Evolutionary conservation across 2,329 filamentous ascomycete species (phyloP).

Genomic region (Fonsecaea nubica): DNA sequence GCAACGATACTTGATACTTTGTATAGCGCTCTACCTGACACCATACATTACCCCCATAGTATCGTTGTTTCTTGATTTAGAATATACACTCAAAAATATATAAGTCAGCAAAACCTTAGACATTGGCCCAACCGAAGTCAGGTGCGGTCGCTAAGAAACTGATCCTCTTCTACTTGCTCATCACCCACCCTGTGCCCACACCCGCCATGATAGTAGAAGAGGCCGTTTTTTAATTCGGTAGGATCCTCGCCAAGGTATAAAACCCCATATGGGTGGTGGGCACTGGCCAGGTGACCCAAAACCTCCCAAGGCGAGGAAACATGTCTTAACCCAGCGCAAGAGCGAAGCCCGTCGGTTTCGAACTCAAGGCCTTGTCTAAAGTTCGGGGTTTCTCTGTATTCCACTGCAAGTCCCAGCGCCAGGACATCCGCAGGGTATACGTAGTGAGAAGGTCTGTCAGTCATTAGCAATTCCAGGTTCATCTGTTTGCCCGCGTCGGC

Average conservation of each 20-base stretch:
- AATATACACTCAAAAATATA: neutral
- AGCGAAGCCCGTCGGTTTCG: conserved; percentile 8
- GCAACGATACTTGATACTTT: no score
- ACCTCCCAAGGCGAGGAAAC: no score
- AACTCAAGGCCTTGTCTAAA: neutral
- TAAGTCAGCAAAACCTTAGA: conserved; percentile 11
- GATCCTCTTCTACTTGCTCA: neutral
- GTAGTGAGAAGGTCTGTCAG: neutral
- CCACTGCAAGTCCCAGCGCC: neutral
- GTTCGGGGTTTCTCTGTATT: neutral
- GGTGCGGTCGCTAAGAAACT: neutral
- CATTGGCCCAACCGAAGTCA: neutral
- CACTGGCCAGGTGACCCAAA: neutral
- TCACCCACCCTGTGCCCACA: neutral
- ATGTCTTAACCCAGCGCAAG: no score
- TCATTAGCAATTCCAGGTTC: neutral
- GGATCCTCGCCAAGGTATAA: neutral
- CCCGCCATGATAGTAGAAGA: neutral
- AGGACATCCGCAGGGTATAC: neutral
- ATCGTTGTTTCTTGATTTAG: no score
- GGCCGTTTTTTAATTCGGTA: neutral
- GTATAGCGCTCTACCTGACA: no score
- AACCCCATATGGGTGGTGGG: neutral
- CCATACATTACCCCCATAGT: no score
- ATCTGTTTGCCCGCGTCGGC: neutral